Evolutionary conservation across 139 green algal genomes (phyloP).

Genomic region (Gonium pectorale): DNA sequence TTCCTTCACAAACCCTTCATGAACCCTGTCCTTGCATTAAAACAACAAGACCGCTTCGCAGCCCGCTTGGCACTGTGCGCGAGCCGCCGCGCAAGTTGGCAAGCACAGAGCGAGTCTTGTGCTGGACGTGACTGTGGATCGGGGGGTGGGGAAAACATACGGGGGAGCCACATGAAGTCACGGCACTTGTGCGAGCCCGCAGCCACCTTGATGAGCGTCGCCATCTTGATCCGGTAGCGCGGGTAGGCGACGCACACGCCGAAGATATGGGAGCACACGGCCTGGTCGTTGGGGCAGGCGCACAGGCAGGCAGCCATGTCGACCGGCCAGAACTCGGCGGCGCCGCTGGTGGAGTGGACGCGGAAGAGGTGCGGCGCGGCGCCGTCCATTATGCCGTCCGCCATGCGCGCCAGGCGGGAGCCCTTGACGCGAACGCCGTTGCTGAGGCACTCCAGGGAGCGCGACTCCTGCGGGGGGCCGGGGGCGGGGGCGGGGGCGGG

Average conservation of each 20-base stretch:
- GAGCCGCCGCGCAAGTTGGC: too few species aligned
- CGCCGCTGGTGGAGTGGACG: constrained; percentile 11
- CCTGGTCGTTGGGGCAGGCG: constrained; percentile 34
- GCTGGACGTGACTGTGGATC: too few species aligned
- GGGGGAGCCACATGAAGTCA: too few species aligned
- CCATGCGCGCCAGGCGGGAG: constrained; percentile 2
- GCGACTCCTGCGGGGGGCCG: neutral
- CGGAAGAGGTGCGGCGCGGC: constrained; percentile 22
- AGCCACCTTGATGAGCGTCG: constrained; percentile 30
- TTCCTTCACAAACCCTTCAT: too few species aligned
- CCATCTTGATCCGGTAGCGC: neutral
- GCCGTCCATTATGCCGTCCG: constrained; percentile 14
- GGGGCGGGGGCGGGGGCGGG: neutral
- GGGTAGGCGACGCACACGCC: constrained; percentile 1
- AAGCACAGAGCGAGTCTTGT: too few species aligned
- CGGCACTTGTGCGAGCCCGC: too few species aligned
- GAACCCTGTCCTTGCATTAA: neutral
- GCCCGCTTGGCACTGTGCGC: neutral
- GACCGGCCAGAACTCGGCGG: constrained; percentile 27
- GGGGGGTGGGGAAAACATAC: too few species aligned
- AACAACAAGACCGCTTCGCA: neutral
- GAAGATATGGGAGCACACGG: constrained; percentile 39
- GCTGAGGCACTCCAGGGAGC: neutral
- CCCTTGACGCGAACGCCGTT: constrained; percentile 31
- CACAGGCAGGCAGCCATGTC: constrained; percentile 23